Evolutionary conservation across 495 filamentous ascomycete genomes (phyloP).

Genomic region (Aspergillus heteromorphus): DNA sequence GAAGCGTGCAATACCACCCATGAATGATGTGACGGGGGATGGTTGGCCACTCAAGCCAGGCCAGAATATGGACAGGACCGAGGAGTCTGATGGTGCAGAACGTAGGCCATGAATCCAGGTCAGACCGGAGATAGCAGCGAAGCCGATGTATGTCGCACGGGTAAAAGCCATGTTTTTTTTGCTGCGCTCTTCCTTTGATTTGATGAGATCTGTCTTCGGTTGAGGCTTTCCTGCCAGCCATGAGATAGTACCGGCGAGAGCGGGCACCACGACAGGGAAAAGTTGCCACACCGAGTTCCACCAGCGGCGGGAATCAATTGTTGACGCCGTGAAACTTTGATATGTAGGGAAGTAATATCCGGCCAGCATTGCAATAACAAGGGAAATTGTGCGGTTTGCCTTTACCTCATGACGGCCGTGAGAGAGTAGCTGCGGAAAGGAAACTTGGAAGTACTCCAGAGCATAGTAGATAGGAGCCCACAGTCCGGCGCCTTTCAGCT

Average conservation of each 20-base stretch:
- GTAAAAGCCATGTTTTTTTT: too few species aligned
- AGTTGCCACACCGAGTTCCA: constrained; percentile 18
- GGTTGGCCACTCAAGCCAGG: neutral
- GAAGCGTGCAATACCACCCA: constrained; percentile 4
- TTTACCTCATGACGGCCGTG: neutral
- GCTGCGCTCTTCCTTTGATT: too few species aligned
- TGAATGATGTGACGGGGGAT: constrained; percentile 4
- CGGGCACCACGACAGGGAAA: constrained; percentile 15
- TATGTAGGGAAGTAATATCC: constrained; percentile 11
- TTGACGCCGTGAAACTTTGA: constrained; percentile 8
- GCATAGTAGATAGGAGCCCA: constrained; percentile 15
- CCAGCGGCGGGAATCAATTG: constrained; percentile 1
- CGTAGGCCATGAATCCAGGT: too few species aligned
- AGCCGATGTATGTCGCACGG: too few species aligned
- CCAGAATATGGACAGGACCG: neutral
- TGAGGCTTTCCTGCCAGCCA: too few species aligned
- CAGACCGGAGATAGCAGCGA: too few species aligned
- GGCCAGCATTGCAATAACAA: constrained; percentile 2
- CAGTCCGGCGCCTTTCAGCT: constrained; percentile 11
- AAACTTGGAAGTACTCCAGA: constrained; percentile 7
- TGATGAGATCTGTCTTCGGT: too few species aligned
- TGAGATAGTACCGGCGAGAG: too few species aligned
- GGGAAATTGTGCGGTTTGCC: neutral
- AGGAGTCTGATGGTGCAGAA: too few species aligned
- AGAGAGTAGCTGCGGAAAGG: neutral